Base-by-base conservation (phyloP, 1,139 yeast species). In the Sugiyamaella pinicola region DNA sequence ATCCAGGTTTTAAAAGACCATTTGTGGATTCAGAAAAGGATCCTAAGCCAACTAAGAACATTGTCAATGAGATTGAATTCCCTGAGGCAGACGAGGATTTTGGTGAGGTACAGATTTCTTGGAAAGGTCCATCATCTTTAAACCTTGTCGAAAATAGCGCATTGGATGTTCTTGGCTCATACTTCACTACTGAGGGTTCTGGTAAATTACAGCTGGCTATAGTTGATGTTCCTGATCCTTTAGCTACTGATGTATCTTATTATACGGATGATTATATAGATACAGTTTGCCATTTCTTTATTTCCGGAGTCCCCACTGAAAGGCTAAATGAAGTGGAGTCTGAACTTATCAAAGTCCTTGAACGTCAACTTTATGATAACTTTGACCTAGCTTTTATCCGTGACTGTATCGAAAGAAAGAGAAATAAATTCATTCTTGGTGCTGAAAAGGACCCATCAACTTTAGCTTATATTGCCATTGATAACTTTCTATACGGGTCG, bases 1-100 rank as follows among this genome's bases (percentile, higher is more conserved):
- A 3, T 61, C 65, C 17, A 73, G 77, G 43, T 51, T 53, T 56
- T 46, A 55, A 55, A 37, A 77, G 97, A 57, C 98, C 98, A 12
- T 93, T 91, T 71, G 82, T 90, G 10, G 96, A 90, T 64, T 82
- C 93, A 0, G 70, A 72, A n/a, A 64, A 66, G 10, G 79, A 77
- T 38, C 72, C 74, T 9, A 74, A 77, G 4, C 68, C 77, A 15
- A 49, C 63, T 2, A 61, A 73, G 51, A 62, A 66, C 2, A 64
- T 72, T 12, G 72, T 79, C 15, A 77, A 79, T 46, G 76, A 74
- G 8, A 79, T 90, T 29, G 85, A 83, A 56, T 93, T 93, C 65
- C 96, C 99, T 1, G 98, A 93, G 61, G 78, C 81, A 52, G 97
- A 90, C 65, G 97, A 90, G 68, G 77, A 87, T 5, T 81, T 83